These are phyloP conservation scores for Volvox africanus DNA, from an alignment of 139 green algal genomes.

Conservation along the genomic window DNA sequence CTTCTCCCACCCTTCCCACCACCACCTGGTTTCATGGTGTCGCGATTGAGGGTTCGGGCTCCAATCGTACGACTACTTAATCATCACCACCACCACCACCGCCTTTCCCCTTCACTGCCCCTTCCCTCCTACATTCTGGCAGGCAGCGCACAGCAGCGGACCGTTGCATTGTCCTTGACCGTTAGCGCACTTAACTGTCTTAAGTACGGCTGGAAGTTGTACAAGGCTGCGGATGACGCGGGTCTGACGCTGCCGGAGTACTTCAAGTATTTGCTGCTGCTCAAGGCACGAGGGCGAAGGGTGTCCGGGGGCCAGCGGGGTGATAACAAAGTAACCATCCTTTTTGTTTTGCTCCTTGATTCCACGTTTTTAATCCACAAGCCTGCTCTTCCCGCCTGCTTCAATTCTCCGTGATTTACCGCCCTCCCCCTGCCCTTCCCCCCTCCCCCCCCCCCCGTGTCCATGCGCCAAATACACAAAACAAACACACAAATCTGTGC, in stretches of 20 bases:
- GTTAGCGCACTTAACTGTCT: slow-evolving; percentile 52
- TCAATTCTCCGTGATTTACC: not conserved
- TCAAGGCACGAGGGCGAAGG: slow-evolving; percentile 43
- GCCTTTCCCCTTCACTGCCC: not conserved
- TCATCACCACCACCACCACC: too few species aligned
- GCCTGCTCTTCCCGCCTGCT: too few species aligned
- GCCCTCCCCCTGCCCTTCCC: not conserved
- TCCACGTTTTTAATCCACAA: not conserved
- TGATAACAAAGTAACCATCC: not conserved
- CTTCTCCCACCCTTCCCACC: not conserved
- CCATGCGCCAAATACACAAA: too few species aligned
- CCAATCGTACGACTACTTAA: too few species aligned
- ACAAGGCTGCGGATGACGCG: slow-evolving; percentile 57
- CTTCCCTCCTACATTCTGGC: not conserved
- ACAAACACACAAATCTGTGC: too few species aligned
- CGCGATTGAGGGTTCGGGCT: too few species aligned
- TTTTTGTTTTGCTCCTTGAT: not conserved
- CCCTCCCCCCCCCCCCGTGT: not conserved
- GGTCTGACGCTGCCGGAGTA: slow-evolving; percentile 56
- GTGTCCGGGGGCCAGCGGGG: too few species aligned
- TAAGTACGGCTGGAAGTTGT: slow-evolving; percentile 50
- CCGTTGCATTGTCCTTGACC: slow-evolving; percentile 43
- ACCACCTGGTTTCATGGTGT: not conserved
- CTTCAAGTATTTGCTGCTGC: slow-evolving; percentile 66
- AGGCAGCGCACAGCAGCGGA: slow-evolving; percentile 42